Evolutionary conservation across 768 basidiomycete species (phyloP), one percentile per base, ranked within the genome.

Genomic region (Dioszegia crocea): DNA sequence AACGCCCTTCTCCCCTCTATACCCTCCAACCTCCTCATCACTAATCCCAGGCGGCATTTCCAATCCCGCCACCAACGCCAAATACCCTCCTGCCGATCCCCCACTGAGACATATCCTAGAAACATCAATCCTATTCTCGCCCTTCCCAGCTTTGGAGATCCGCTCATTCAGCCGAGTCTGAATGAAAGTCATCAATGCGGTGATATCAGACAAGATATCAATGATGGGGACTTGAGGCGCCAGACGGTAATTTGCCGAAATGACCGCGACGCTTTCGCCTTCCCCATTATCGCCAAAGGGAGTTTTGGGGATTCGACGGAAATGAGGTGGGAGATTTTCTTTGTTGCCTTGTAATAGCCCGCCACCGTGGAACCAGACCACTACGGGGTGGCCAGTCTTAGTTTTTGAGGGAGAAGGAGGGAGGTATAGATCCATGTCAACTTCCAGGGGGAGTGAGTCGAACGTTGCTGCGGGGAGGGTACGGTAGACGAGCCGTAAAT

Each of bases 201-300:
- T 66, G 14, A 75, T 51, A 59, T 78, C 77, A 2, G 65, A 65
- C 3, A 78, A 53, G 43, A 78, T 77, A 21, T 65, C 68, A 5
- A 76, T 63, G 27, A 78, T 63, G 10, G 75, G 71, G 0, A 67
- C 67, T 61, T 78, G 77, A 1, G 77, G 77, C 4, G 77, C 74
- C 30, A 78, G 60, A 16, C 77, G 63, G 57, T 78, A 77, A 63
- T 78, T 77, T 36, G 76, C 69, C 6, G 75, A 74, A 30, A 78
- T 65, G 30, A 76, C 63, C 8, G 65, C 66, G 2, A 71, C 49
- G 23, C 64, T 60, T n/a, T 65, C 57, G 1, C 40, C 39, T 23
- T 50, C 49, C 17, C 17, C 11, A 2, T 48, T 0, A 3, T 39
- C 40, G 17, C 43, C 2, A 49, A 61, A 66, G 11, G 55, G 21